phyloP scores from a whole-genome alignment of 371 early-diverging fungal genomes.

The Mortierella sp. region DNA sequence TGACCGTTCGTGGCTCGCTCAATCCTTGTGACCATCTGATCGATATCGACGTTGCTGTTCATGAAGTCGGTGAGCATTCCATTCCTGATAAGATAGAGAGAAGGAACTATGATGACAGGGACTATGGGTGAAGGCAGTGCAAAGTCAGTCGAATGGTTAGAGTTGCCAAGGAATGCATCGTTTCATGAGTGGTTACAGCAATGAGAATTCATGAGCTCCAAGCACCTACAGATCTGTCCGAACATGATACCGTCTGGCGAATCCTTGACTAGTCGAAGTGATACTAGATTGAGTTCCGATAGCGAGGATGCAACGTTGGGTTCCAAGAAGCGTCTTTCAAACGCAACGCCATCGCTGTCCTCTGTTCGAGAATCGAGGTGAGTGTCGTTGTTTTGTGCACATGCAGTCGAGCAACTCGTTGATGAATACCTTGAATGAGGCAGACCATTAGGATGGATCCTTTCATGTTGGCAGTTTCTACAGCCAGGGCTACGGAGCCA shows the following conservation, averaged over 20 bases:
- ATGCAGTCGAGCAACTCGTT: too few species aligned
- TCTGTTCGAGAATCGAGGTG: background rate
- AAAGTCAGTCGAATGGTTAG: background rate
- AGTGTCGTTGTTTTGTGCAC: background rate
- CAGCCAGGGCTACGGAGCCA: constrained; percentile 44
- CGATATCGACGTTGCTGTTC: constrained; percentile 27
- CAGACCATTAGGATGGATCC: constrained; percentile 45
- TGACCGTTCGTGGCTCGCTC: constrained; percentile 33
- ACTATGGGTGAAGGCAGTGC: constrained; percentile 12
- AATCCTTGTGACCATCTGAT: constrained; percentile 43
- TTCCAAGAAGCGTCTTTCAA: constrained; percentile 32
- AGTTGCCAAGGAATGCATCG: too few species aligned
- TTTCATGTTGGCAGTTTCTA: constrained; percentile 29
- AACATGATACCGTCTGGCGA: constrained; percentile 48
- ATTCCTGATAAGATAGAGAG: constrained; percentile 46
- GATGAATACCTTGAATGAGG: constrained; percentile 43
- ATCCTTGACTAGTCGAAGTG: constrained; percentile 34
- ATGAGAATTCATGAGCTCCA: too few species aligned
- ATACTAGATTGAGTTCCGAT: constrained; percentile 12
- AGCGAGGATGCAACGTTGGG: constrained; percentile 10
- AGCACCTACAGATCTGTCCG: constrained; percentile 50
- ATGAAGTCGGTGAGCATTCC: constrained; percentile 47
- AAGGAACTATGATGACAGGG: constrained; percentile 43
- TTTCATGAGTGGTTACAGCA: too few species aligned
- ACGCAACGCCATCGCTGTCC: constrained; percentile 14